A percentile compares a stretch with the other conserved stretches of the same genome.
Conservation (phyloP, 2,329 filamentous ascomycete species). For the Cladophialophora bantiana region DNA sequence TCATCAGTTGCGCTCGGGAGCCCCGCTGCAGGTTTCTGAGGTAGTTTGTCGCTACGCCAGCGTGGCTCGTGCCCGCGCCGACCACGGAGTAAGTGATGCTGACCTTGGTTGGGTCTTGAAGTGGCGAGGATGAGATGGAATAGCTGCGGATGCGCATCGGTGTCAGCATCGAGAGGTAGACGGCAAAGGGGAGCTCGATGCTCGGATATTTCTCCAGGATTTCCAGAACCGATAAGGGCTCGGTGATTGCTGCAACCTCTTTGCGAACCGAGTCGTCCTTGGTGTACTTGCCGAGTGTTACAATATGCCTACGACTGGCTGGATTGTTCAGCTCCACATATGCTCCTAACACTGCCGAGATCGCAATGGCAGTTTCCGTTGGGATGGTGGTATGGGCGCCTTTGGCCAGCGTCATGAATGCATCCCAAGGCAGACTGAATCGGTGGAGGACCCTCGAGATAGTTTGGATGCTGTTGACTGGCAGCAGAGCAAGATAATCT, state of each 20-base stretch:
- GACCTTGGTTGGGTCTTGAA: conserved; percentile 62
- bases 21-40: conserved; percentile 55
- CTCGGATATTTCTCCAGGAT: conserved; percentile 70
- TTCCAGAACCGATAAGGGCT: conserved; percentile 60
- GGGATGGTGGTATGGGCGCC: conserved; percentile 62
- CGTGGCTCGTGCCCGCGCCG: conserved; percentile 54
- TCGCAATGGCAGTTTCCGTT: conserved; percentile 64
- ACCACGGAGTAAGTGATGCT: conserved; percentile 74
- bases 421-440: conserved; percentile 74
- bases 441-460: conserved; percentile 68
- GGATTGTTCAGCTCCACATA: conserved; percentile 78
- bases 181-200: conserved; percentile 67
- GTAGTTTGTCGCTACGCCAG: conserved; percentile 69
- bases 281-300: conserved; percentile 28
- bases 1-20: conserved; percentile 45
- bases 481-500: conserved; percentile 78
- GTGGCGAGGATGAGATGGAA: conserved; percentile 77
- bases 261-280: conserved; percentile 28
- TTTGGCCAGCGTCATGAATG: conserved; percentile 67
- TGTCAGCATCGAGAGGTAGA: conserved; percentile 75
- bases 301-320: conserved; percentile 66
- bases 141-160: conserved; percentile 82
- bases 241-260: conserved; percentile 10
- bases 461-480: conserved; percentile 69
- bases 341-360: conserved; percentile 68